Percentiles rank a stretch among this genome's conserved stretches.
phyloP scores from a whole-genome alignment of 1,284 basidiomycete genomes.

The Cutaneotrichosporon mucoides region DNA sequence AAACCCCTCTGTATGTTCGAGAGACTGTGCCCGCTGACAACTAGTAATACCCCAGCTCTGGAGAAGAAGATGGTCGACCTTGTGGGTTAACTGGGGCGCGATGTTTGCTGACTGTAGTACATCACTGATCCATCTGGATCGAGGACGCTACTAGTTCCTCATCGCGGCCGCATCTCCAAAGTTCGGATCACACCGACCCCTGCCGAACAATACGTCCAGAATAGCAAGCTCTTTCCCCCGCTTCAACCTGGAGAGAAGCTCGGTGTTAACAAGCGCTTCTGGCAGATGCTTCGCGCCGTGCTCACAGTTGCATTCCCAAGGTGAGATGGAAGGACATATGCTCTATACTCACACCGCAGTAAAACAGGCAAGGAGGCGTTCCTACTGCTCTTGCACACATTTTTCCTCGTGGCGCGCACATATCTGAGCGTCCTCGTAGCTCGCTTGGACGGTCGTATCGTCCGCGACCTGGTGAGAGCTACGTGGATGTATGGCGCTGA shows the following conservation, averaged over 20 bases:
- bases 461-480: slow-evolving; percentile 67
- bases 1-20: slow-evolving; percentile 43
- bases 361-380: slow-evolving; percentile 70
- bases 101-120: slow-evolving; percentile 28
- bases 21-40: background rate
- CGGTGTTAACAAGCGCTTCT: slow-evolving; percentile 72
- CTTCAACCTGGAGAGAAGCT: slow-evolving; percentile 55
- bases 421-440: slow-evolving; percentile 84
- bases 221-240: slow-evolving; percentile 34
- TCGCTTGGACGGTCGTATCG: slow-evolving; percentile 82
- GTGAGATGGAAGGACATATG: slow-evolving; percentile 16
- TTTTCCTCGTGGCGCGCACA: slow-evolving; percentile 82
- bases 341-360: slow-evolving; percentile 35
- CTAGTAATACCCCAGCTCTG: slow-evolving; percentile 46
- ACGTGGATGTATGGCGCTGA: background rate
- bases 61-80: slow-evolving; percentile 50
- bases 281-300: slow-evolving; percentile 72
- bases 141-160: slow-evolving; percentile 64
- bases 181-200: slow-evolving; percentile 51
- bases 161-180: slow-evolving; percentile 60
- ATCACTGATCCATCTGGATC: slow-evolving; percentile 52
- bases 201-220: slow-evolving; percentile 27
- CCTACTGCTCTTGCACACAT: slow-evolving; percentile 74
- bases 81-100: slow-evolving; percentile 21
- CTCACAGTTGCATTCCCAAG: slow-evolving; percentile 68